These are phyloP conservation scores for Myxozyma kluyveri DNA, from an alignment of 805 yeast genomes.

Conservation along the genomic window DNA sequence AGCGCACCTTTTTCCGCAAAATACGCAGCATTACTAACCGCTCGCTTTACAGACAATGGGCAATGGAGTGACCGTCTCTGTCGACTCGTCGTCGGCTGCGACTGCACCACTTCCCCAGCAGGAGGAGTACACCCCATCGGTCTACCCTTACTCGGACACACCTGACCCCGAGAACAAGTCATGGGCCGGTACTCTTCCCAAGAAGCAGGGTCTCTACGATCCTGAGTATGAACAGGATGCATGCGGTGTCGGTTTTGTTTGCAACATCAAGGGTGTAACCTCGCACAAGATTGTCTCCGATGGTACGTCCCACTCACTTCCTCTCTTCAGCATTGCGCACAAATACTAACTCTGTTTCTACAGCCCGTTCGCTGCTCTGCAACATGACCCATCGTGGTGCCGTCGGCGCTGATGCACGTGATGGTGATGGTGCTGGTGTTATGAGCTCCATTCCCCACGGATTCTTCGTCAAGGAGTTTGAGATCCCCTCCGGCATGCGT, in stretches of 20 bases:
- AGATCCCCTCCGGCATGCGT: slow-evolving; percentile 59
- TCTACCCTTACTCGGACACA: slow-evolving; percentile 21
- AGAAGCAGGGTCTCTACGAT: slow-evolving; percentile 83
- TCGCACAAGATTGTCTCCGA: slow-evolving; percentile 93
- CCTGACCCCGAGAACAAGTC: slow-evolving; percentile 64
- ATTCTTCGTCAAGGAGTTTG: slow-evolving; percentile 81
- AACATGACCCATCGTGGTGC: slow-evolving; percentile 99
- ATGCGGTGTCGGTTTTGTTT: slow-evolving; percentile 97
- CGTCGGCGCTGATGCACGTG: slow-evolving; percentile 90
- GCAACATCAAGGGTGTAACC: slow-evolving; percentile 82
- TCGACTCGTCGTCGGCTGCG: slow-evolving; percentile 10
- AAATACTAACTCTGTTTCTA: not conserved
- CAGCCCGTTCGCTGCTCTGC: slow-evolving; percentile 64
- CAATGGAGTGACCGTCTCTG: slow-evolving; percentile 24
- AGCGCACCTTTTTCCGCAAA: not conserved
- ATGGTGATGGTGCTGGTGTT: slow-evolving; percentile 99
- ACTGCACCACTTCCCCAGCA: slow-evolving; percentile 7
- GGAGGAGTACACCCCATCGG: slow-evolving; percentile 23
- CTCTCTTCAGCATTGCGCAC: not conserved
- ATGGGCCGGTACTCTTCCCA: slow-evolving; percentile 90
- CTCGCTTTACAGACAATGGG: slow-evolving; percentile 17
- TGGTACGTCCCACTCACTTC: slow-evolving; percentile 46
- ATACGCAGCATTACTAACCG: not conserved
- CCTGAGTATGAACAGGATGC: slow-evolving; percentile 95
- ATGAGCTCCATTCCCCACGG: slow-evolving; percentile 88